A percentile compares a stretch with the other conserved stretches of the same genome.
Conservation (phyloP, 495 filamentous ascomycete genomes). For the Talaromyces thailandensis region DNA sequence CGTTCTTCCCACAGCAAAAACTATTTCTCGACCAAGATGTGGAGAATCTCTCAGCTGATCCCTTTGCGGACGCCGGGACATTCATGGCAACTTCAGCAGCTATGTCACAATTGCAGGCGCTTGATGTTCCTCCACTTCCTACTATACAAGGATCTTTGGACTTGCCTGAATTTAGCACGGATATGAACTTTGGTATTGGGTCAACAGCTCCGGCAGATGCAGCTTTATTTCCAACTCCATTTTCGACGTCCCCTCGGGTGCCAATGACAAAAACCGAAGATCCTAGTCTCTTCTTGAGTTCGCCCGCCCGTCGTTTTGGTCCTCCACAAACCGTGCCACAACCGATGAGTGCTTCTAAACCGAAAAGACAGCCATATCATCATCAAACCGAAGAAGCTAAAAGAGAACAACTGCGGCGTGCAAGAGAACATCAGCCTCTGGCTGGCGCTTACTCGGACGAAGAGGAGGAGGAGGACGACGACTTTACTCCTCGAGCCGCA, state of each 20-base stretch:
- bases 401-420: constrained; percentile 40
- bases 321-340: constrained; percentile 29
- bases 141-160: constrained; percentile 30
- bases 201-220: constrained; percentile 28
- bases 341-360: constrained; percentile 21
- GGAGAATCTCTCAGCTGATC: constrained; percentile 5
- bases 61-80: constrained; percentile 3
- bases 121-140: constrained; percentile 31
- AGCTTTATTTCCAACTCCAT: constrained; percentile 36
- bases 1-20: constrained; percentile 54
- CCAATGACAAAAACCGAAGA: constrained; percentile 35
- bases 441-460: constrained; percentile 18
- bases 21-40: constrained; percentile 68
- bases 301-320: constrained; percentile 38
- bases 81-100: constrained; percentile 2
- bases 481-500: constrained; percentile 32
- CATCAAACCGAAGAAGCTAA: constrained; percentile 50
- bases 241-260: constrained; percentile 36
- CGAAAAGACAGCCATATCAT: constrained; percentile 44
- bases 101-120: constrained; percentile 9
- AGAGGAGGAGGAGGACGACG: constrained; percentile 30
- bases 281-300: constrained; percentile 49
- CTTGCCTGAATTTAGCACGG: constrained; percentile 26
- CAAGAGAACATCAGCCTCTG: constrained; percentile 15
- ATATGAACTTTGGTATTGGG: constrained; percentile 19